A percentile compares a stretch with the other conserved stretches of the same genome.
Conservation (phyloP, 345 rosid species). For the Salix koriyanagi region DNA sequence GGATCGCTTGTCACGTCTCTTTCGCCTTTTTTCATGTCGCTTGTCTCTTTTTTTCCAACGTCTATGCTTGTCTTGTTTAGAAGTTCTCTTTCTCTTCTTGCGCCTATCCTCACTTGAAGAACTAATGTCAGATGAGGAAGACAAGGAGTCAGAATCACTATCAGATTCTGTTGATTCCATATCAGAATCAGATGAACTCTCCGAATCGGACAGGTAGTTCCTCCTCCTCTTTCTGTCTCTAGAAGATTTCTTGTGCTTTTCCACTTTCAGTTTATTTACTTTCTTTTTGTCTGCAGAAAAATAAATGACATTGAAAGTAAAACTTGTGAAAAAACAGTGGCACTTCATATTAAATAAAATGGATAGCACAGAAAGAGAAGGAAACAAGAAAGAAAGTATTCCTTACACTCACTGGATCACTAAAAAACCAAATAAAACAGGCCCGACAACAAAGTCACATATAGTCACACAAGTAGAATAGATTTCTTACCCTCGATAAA, state of each 20-base stretch:
- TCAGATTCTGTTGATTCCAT: constrained; percentile 73
- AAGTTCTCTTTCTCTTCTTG: constrained; percentile 73
- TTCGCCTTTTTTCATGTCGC: constrained; percentile 70
- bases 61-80: constrained; percentile 63
- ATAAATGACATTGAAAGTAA: background rate
- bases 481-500: constrained; percentile 29
- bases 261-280: constrained; percentile 38
- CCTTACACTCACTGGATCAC: background rate
- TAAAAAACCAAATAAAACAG: background rate
- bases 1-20: constrained; percentile 59
- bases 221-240: constrained; percentile 64
- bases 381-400: background rate
- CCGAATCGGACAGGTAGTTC: constrained; percentile 74
- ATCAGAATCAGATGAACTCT: constrained; percentile 77
- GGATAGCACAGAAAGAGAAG: background rate
- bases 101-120: constrained; percentile 86
- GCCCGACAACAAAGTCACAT: background rate
- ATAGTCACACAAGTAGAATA: background rate
- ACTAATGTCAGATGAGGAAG: constrained; percentile 70
- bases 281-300: constrained; percentile 51
- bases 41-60: constrained; percentile 71
- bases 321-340: background rate
- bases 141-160: constrained; percentile 66
- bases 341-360: background rate
- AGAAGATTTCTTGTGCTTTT: constrained; percentile 66